A percentile compares a stretch with the other conserved stretches of the same genome.
Conservation (phyloP, 768 basidiomycete species). For the Pisolithus tinctorius region DNA sequence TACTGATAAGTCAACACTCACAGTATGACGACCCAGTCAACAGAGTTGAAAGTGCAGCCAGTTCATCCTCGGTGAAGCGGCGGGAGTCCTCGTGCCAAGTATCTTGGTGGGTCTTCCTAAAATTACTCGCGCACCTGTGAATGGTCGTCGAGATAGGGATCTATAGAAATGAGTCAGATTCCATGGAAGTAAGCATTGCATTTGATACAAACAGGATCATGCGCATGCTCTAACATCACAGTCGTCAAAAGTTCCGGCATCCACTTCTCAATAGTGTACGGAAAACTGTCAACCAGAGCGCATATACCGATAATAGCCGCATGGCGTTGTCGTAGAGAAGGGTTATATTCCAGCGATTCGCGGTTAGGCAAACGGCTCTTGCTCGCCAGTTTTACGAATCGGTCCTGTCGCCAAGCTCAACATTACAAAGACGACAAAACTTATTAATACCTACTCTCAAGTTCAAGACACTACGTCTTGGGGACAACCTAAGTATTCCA, state of each 20-base stretch:
- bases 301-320: conserved; percentile 86
- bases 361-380: conserved; percentile 60
- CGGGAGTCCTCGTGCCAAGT: conserved; percentile 88
- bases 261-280: conserved; percentile 90
- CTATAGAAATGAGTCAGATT: conserved; percentile 26
- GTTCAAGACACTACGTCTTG: conserved; percentile 66
- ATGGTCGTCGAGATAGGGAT: conserved; percentile 83
- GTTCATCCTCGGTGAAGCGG: conserved; percentile 80
- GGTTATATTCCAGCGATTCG: conserved; percentile 58
- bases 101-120: conserved; percentile 80
- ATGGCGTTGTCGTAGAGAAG: conserved; percentile 72
- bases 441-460: conserved; percentile 47
- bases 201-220: conserved; percentile 58
- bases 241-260: conserved; percentile 79
- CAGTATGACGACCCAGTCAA: conserved; percentile 83
- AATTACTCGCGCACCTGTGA: conserved; percentile 70
- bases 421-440: neutral
- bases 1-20: conserved; percentile 27
- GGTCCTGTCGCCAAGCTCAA: conserved; percentile 40
- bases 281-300: conserved; percentile 87
- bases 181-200: neutral
- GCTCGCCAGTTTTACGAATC: conserved; percentile 71
- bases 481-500: conserved; percentile 76
- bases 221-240: conserved; percentile 74
- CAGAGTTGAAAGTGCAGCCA: conserved; percentile 74